phyloP scores from a whole-genome alignment of 768 basidiomycete genomes.

The Pulveroboletus ravenelii region DNA sequence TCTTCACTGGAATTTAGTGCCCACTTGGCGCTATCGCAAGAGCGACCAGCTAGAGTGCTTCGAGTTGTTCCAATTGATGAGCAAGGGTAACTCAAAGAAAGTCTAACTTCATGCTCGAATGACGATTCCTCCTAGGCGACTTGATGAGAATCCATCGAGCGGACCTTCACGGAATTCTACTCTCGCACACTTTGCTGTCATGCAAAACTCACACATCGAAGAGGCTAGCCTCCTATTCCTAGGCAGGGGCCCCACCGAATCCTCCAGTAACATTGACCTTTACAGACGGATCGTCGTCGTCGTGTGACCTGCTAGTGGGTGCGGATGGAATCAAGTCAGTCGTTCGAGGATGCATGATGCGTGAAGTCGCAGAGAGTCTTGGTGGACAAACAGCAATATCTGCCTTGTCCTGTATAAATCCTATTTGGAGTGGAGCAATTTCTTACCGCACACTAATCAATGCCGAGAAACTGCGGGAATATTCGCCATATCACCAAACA shows the following conservation, averaged over 20 bases:
- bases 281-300: slow-evolving; percentile 53
- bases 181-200: slow-evolving; percentile 43
- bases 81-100: slow-evolving; percentile 42
- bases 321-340: slow-evolving; percentile 66
- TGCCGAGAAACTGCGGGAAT: slow-evolving; percentile 40
- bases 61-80: slow-evolving; percentile 49
- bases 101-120: background rate
- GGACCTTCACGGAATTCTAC: slow-evolving; percentile 59
- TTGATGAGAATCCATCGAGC: slow-evolving; percentile 57
- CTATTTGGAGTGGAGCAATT: slow-evolving; percentile 54
- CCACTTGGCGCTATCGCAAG: slow-evolving; percentile 53
- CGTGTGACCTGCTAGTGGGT: slow-evolving; percentile 63
- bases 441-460: slow-evolving; percentile 60
- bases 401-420: slow-evolving; percentile 42
- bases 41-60: slow-evolving; percentile 53
- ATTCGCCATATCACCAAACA: slow-evolving; percentile 44
- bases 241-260: slow-evolving; percentile 33
- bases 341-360: slow-evolving; percentile 36
- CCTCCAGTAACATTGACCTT: slow-evolving; percentile 47
- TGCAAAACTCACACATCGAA: slow-evolving; percentile 51
- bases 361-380: slow-evolving; percentile 29
- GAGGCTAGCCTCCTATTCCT: slow-evolving; percentile 53
- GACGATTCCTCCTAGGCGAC: slow-evolving; percentile 35
- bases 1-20: slow-evolving; percentile 34
- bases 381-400: slow-evolving; percentile 38